These are phyloP conservation scores for Monosporascus cannonballus DNA, from an alignment of 2,329 filamentous ascomycete species.

Conservation along the genomic window DNA sequence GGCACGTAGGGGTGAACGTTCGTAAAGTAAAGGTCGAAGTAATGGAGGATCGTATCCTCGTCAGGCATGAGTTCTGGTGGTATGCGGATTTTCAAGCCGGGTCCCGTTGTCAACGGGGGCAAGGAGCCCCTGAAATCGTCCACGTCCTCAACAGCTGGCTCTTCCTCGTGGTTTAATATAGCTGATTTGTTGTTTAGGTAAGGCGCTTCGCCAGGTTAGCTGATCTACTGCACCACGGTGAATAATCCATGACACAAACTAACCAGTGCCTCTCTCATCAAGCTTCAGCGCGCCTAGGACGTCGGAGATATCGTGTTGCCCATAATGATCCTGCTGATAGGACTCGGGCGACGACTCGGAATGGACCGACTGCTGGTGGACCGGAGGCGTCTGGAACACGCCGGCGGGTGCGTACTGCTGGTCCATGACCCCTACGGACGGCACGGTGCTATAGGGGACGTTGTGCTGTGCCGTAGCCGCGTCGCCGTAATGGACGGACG, in stretches of 20 bases:
- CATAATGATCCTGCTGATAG: conserved; percentile 58
- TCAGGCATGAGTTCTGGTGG: conserved; percentile 90
- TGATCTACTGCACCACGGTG: background rate
- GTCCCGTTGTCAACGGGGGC: conserved; percentile 60
- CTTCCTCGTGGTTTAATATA: conserved; percentile 43
- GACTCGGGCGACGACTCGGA: conserved; percentile 41
- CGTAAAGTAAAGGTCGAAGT: conserved; percentile 85
- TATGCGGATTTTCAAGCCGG: conserved; percentile 77
- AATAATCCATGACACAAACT: conserved; percentile 20
- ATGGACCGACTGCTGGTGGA: conserved; percentile 34
- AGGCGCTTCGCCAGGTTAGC: conserved; percentile 52
- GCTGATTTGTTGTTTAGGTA: conserved; percentile 65
- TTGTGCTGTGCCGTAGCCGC: conserved; percentile 37
- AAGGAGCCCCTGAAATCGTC: conserved; percentile 69
- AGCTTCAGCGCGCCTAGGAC: conserved; percentile 83
- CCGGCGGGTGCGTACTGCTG: conserved; percentile 42
- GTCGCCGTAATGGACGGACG: conserved; percentile 41
- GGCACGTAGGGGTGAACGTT: conserved; percentile 92
- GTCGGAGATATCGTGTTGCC: conserved; percentile 67
- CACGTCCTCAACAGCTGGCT: conserved; percentile 61
- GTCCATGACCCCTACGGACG: conserved; percentile 44
- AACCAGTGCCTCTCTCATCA: conserved; percentile 80
- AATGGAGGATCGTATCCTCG: conserved; percentile 73
- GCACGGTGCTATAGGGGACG: conserved; percentile 49
- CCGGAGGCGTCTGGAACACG: conserved; percentile 49